These are phyloP conservation scores for Malassezia sp. DNA, from an alignment of 1,284 basidiomycete genomes.

Conservation along the genomic window DNA sequence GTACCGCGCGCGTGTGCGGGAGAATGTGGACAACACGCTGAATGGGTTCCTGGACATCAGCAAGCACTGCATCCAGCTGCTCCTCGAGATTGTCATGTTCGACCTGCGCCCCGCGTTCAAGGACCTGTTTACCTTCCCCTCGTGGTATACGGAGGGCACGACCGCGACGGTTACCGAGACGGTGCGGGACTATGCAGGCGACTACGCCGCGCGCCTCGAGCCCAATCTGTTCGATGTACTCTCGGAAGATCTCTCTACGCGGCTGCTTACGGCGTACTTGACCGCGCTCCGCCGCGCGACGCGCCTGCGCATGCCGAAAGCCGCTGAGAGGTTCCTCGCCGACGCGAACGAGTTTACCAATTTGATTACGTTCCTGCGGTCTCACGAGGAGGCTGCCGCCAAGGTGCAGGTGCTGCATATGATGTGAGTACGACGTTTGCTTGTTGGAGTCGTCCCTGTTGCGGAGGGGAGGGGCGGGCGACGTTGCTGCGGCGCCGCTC, in stretches of 20 bases:
- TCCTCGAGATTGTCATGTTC: constrained; percentile 90
- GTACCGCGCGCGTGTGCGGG: constrained; percentile 70
- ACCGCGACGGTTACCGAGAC: constrained; percentile 81
- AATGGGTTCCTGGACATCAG: constrained; percentile 97
- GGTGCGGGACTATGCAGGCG: constrained; percentile 85
- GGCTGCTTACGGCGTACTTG: constrained; percentile 81
- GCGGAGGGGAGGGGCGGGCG: no score
- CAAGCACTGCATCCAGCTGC: constrained; percentile 84
- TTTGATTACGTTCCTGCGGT: constrained; percentile 72
- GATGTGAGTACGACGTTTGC: constrained; percentile 19
- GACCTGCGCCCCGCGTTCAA: constrained; percentile 82
- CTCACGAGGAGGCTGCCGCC: constrained; percentile 65
- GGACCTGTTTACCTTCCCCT: constrained; percentile 62
- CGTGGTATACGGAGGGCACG: constrained; percentile 56
- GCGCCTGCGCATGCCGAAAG: constrained; percentile 77
- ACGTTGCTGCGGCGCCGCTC: no score
- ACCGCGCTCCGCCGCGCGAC: constrained; percentile 65
- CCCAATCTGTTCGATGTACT: constrained; percentile 80
- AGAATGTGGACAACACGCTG: constrained; percentile 84
- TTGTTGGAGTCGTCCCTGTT: neutral
- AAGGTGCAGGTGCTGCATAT: constrained; percentile 76
- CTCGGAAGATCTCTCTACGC: constrained; percentile 81
- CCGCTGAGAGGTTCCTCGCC: constrained; percentile 66
- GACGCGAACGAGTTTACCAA: constrained; percentile 68
- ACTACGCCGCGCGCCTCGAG: constrained; percentile 84